Base-by-base conservation (phyloP, 2,329 filamentous ascomycete genomes). In the Periglandula ipomoeae region DNA sequence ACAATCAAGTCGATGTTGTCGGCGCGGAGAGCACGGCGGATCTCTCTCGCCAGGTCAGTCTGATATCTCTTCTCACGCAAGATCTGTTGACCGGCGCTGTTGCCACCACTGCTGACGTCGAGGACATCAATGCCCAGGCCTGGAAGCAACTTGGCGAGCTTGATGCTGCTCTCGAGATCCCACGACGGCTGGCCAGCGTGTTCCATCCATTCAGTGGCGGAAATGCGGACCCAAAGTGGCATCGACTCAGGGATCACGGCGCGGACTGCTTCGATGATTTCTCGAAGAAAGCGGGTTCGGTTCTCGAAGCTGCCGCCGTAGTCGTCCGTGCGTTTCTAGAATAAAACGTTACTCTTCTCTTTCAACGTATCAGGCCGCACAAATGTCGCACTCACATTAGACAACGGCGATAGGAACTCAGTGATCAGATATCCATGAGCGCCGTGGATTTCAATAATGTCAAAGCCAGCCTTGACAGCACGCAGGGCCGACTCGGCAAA, bases 61-160 rank as follows among this genome's bases (percentile, higher is more conserved):
- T 95, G 89, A 72, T 87, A 91, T 1, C 82, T 80, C 50, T 80
- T 77, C 40, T 78, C 75, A 11, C 74, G 58, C 19, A 77, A 65
- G 54, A 88, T 79, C 61, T 81, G 71, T 61, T 86, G 82, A 40
- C 66, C 63, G 32, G 71, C 65, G 61, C 81, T 77, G 61, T 87
- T 85, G 35, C 87, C 90, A 30, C 82, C 88, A 1, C 82, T 83
- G 57, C 83, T 89, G 50, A 95, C 80, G 63, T 96, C 90, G 26
- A 95, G 74, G 15, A 95, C 70, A 62, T 96, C 90, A 39, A 95
- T 76, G 26, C 90, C 90, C 11, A 75, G 71, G 0, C 76, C 78
- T 0, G 87, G 85, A 1, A 96, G 76, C 9, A 84, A 70, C 61
- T 78, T 75, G 13, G 87, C 85, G 3, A 93, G 77, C 47, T 68